These are phyloP conservation scores for Podaxis rugospora DNA, from an alignment of 768 basidiomycete genomes.

Conservation along the genomic window DNA sequence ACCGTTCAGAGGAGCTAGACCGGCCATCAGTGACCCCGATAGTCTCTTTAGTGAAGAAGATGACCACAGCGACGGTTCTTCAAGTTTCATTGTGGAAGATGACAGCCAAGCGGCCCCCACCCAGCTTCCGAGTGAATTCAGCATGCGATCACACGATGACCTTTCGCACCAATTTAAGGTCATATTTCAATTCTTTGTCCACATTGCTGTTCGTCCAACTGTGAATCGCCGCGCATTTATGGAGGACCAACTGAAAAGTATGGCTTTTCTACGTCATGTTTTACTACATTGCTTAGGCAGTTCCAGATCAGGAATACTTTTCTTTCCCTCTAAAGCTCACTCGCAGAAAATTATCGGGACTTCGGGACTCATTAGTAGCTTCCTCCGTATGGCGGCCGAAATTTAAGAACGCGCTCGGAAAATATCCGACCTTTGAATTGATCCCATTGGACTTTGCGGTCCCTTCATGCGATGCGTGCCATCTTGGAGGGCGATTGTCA, in stretches of 20 bases:
- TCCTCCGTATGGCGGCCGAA: conserved; percentile 81
- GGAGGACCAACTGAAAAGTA: conserved; percentile 48
- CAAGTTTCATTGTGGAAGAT: conserved; percentile 64
- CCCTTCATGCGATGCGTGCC: conserved; percentile 79
- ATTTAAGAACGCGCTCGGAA: conserved; percentile 63
- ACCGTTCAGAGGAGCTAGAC: conserved; percentile 46
- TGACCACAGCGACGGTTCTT: conserved; percentile 33
- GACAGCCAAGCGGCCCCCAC: conserved; percentile 36
- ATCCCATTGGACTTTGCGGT: conserved; percentile 48
- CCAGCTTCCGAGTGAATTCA: conserved; percentile 72
- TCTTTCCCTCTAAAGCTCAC: conserved; percentile 60
- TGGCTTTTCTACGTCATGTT: conserved; percentile 10
- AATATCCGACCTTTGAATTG: conserved; percentile 61
- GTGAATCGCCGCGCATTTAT: conserved; percentile 51
- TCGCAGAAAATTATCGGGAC: conserved; percentile 66
- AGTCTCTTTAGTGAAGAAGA: conserved; percentile 35
- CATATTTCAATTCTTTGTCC: conserved; percentile 83
- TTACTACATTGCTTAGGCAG: background rate
- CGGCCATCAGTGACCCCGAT: conserved; percentile 27
- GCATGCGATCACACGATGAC: conserved; percentile 75
- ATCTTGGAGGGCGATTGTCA: conserved; percentile 66
- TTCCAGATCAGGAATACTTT: conserved; percentile 63
- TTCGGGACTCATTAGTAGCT: conserved; percentile 71
- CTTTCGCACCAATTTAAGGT: conserved; percentile 80
- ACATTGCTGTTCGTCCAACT: conserved; percentile 62